Base-by-base conservation (phyloP, 2,329 filamentous ascomycete species). In the Trichoderma afroharzianum region DNA sequence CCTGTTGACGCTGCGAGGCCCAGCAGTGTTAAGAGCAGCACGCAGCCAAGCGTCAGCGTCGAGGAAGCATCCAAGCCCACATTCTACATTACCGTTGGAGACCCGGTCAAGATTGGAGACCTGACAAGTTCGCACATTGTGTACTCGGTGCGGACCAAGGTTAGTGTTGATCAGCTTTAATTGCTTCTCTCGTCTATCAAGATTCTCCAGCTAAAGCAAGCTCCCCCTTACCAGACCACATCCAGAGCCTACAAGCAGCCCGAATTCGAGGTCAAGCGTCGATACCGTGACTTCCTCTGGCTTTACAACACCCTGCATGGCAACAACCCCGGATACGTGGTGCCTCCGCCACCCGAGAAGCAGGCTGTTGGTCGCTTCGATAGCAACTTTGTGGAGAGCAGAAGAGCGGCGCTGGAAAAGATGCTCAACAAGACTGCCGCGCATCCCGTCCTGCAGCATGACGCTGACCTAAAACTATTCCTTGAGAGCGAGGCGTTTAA, bases 261-360 rank as follows among this genome's bases (percentile, higher is more conserved):
- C 67, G 95, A 97, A 78, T 98, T 99, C 78, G 91, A 94, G 71
- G 96, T 99, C 76, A 97, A 94, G 78, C 89, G 96, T 76, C 90
- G 96, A 78, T 99, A 98, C 82, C 91, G 95, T 72, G 96, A 99
- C 82, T 99, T 99, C 81, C 85, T 99, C 68, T 99, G 96, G 96
- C 90, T 99, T 32, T 99, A 99, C 82, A 98, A 92, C 76, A 94
- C 95, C 33, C 86, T 99, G 73, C 96, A 98, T 80, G 92, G 91
- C 73, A 99, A 97, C 81, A 98, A 96, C 77, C 96, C 96, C 0
- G 96, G 96, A 71, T 91, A 98, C 47, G 94, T 99, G 33, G 93
- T 99, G 14, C 96, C 96, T 0, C 95, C 96, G 8, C 96, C 96
- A 0, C 96, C 96, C 1, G 96, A 99, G 83, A 99, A 99, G 85